Conservation (phyloP, 257 asterid species). For the Nicotiana tomentosiformis region DNA sequence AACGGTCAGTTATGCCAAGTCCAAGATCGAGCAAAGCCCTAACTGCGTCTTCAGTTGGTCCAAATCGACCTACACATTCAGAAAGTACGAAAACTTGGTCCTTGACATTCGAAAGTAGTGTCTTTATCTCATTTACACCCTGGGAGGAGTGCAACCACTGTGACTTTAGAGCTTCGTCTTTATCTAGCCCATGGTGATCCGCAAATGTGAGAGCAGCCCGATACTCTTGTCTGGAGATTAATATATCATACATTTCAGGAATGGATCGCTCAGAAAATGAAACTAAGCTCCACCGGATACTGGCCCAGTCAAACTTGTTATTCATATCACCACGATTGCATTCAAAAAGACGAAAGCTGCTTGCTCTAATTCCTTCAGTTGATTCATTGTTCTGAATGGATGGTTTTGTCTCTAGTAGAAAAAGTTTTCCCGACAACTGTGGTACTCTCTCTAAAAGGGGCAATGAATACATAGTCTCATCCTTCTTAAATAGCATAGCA, state of each 20-base stretch:
- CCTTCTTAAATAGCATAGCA: conserved; percentile 36
- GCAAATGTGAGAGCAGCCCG: conserved; percentile 80
- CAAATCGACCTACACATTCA: conserved; percentile 72
- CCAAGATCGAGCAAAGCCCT: conserved; percentile 69
- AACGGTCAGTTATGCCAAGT: conserved; percentile 58
- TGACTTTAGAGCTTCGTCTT: conserved; percentile 79
- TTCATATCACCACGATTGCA: conserved; percentile 28
- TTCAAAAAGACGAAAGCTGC: conserved; percentile 26
- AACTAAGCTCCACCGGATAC: conserved; percentile 61
- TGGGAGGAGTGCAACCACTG: conserved; percentile 80
- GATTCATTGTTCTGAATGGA: conserved; percentile 30
- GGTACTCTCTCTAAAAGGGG: conserved; percentile 78
- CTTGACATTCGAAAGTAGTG: conserved; percentile 53
- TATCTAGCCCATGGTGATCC: conserved; percentile 69
- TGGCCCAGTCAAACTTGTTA: conserved; percentile 36
- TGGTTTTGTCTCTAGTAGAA: conserved; percentile 58
- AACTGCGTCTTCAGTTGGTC: conserved; percentile 75
- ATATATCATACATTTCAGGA: conserved; percentile 64
- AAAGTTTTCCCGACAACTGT: conserved; percentile 51
- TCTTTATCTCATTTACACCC: conserved; percentile 69
- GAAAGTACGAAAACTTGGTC: conserved; percentile 66
- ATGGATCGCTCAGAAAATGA: conserved; percentile 66
- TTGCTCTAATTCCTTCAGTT: conserved; percentile 32
- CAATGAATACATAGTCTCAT: conserved; percentile 46
- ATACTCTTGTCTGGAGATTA: conserved; percentile 54